These are phyloP conservation scores for Veloboletus limbatus DNA, from an alignment of 1,284 basidiomycete species.

Conservation along the genomic window DNA sequence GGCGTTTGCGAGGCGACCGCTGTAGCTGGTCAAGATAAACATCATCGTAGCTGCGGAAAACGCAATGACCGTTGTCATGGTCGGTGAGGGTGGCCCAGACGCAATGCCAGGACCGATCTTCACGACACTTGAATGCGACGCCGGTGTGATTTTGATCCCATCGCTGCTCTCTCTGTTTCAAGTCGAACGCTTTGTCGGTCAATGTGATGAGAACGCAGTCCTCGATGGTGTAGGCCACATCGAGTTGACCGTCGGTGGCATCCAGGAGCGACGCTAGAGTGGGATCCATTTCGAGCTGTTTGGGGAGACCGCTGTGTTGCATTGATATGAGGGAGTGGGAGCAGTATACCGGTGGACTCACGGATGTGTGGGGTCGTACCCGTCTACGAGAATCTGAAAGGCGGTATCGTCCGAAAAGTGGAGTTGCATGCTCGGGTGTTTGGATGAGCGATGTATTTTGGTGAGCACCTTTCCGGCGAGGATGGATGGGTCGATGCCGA, in stretches of 20 bases:
- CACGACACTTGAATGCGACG: conserved; percentile 46
- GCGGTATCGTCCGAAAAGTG: conserved; percentile 51
- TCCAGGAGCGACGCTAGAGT: conserved; percentile 41
- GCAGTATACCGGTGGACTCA: conserved; percentile 12
- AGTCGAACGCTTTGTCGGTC: conserved; percentile 55
- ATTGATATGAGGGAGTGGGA: neutral
- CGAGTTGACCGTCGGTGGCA: conserved; percentile 36
- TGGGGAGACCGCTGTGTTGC: conserved; percentile 45
- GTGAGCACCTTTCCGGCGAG: conserved; percentile 53
- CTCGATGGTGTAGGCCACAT: conserved; percentile 43
- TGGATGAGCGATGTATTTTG: conserved; percentile 47
- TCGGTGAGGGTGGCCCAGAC: conserved; percentile 60
- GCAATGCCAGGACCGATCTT: conserved; percentile 52
- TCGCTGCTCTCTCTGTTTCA: conserved; percentile 28
- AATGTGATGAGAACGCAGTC: conserved; percentile 55
- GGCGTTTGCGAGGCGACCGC: conserved; percentile 39
- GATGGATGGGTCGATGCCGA: conserved; percentile 47
- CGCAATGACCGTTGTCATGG: conserved; percentile 42
- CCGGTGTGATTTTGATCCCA: conserved; percentile 60
- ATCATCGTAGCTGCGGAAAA: conserved; percentile 61
- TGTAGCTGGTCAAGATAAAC: conserved; percentile 47
- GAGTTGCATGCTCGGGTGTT: conserved; percentile 55
- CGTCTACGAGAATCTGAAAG: conserved; percentile 60
- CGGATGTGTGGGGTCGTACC: conserved; percentile 53
- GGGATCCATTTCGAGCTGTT: conserved; percentile 55